Percentiles rank a stretch among this genome's conserved stretches.
Evolutionary conservation across 441 rosid genomes (phyloP).

Genomic region (Syzygium malaccense): DNA sequence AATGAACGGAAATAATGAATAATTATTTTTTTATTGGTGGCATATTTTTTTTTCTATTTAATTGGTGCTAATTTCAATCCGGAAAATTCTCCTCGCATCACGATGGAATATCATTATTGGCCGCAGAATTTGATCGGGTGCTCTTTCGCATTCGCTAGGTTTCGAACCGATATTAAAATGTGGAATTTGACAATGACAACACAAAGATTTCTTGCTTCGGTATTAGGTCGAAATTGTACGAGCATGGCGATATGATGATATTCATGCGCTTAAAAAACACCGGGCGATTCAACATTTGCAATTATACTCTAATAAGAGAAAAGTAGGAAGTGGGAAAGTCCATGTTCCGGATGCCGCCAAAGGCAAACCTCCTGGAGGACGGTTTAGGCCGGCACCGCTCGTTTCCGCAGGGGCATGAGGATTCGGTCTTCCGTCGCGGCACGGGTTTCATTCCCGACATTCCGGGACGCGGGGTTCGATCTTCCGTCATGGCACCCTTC

Average conservation of each 20-base stretch:
- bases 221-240: too few species aligned
- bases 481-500: not conserved
- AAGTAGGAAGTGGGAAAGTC: not conserved
- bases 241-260: too few species aligned
- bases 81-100: not conserved
- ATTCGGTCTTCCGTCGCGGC: not conserved
- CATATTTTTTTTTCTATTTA: not conserved
- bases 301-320: not conserved
- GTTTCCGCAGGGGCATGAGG: not conserved
- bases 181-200: not conserved
- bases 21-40: not conserved
- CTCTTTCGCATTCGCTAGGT: not conserved
- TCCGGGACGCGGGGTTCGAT: not conserved
- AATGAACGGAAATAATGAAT: not conserved
- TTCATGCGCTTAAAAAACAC: too few species aligned
- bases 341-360: not conserved
- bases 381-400: too few species aligned
- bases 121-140: not conserved
- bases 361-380: not conserved
- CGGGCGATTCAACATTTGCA: too few species aligned
- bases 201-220: too few species aligned
- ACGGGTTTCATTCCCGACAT: not conserved
- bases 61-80: not conserved
- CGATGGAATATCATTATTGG: not conserved
- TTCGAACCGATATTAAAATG: not conserved